Evolutionary conservation across 225 moss, liverwort and hornwort genomes (phyloP).

Genomic region (Lunularia cruciata): DNA sequence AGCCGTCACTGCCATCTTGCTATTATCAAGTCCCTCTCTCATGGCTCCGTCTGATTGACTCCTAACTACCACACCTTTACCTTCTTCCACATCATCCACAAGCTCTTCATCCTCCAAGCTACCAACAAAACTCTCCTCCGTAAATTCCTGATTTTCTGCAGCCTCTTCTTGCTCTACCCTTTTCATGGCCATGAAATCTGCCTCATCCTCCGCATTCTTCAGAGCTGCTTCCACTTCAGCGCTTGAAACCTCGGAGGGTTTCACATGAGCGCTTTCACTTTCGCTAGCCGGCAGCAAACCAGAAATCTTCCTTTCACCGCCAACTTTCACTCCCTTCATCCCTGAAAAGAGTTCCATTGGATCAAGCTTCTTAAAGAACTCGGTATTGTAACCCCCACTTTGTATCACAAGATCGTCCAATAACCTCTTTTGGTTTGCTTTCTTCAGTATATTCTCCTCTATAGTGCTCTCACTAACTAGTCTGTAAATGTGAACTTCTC

Average conservation of each 20-base stretch:
- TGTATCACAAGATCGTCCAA: conserved; percentile 97
- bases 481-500: conserved; percentile 96
- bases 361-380: conserved; percentile 94
- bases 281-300: conserved; percentile 23
- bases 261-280: conserved; percentile 25
- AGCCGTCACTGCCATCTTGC: conserved; percentile 16
- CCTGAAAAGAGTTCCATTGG: conserved; percentile 98
- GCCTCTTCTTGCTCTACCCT: conserved; percentile 97
- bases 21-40: conserved; percentile 44
- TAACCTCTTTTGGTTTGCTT: conserved; percentile 92
- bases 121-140: conserved; percentile 72
- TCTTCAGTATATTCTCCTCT: conserved; percentile 96
- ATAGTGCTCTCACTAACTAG: conserved; percentile 98
- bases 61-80: conserved; percentile 33
- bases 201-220: conserved; percentile 95
- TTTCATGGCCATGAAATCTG: conserved; percentile 99
- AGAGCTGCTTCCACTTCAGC: conserved; percentile 96
- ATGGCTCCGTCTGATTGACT: conserved; percentile 17
- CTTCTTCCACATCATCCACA: conserved; percentile 81
- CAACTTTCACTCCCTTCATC: conserved; percentile 64
- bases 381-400: conserved; percentile 96
- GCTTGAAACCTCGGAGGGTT: conserved; percentile 66
- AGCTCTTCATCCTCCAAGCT: conserved; percentile 90
- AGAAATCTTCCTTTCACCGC: conserved; percentile 29
- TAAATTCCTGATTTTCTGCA: conserved; percentile 91